Evolutionary conservation across 2,329 filamentous ascomycete species (phyloP).

Genomic region (Beauveria sp.): DNA sequence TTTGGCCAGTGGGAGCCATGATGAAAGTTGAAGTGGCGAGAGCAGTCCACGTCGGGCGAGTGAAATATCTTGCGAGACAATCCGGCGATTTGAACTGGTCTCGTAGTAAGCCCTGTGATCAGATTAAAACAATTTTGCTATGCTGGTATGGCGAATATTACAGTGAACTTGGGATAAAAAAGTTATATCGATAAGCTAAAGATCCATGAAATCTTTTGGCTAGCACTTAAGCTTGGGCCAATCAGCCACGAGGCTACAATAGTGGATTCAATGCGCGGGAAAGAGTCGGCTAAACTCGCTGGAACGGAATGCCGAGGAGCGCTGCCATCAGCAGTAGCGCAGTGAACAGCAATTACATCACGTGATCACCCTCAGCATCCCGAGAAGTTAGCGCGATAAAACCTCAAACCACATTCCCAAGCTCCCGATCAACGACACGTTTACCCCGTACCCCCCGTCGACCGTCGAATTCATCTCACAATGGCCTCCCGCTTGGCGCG

Average conservation of each 20-base stretch:
- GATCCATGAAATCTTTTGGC: slow-evolving; percentile 25
- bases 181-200: slow-evolving; percentile 17
- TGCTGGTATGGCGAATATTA: neutral
- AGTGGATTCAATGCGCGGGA: neutral
- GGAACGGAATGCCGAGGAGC: neutral
- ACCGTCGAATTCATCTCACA: slow-evolving; percentile 57
- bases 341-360: slow-evolving; percentile 3
- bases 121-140: neutral
- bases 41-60: neutral
- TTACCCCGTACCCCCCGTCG: slow-evolving; percentile 39
- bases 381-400: slow-evolving; percentile 35
- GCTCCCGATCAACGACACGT: slow-evolving; percentile 38
- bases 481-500: slow-evolving; percentile 98
- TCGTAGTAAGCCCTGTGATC: neutral
- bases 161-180: slow-evolving; percentile 6
- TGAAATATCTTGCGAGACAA: neutral
- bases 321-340: neutral
- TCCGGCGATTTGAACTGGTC: neutral
- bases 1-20: slow-evolving; percentile 21
- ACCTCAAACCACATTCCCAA: slow-evolving; percentile 40
- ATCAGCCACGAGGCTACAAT: slow-evolving; percentile 8
- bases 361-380: slow-evolving; percentile 11
- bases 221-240: slow-evolving; percentile 6
- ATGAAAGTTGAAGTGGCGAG: neutral
- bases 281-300: slow-evolving; percentile 12